Percentiles rank a stretch among this genome's conserved stretches.
Conservation (phyloP, 2,329 filamentous ascomycete genomes). For the Hymenoscyphus scutula region DNA sequence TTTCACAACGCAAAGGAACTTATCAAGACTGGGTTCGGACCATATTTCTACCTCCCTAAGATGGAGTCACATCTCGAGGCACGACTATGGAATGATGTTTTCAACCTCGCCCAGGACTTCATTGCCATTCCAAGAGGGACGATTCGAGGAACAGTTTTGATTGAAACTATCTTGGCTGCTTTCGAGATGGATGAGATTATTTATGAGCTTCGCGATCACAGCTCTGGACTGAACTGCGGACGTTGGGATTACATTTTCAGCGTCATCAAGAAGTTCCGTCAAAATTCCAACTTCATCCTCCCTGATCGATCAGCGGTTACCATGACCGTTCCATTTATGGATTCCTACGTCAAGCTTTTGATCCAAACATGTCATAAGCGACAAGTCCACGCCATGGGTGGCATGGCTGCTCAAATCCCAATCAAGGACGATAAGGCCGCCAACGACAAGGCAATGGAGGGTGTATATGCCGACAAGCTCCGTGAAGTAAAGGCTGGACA, state of each 20-base stretch:
- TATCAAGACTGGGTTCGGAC: slow-evolving; percentile 77
- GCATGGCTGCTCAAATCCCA: slow-evolving; percentile 98
- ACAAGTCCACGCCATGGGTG: slow-evolving; percentile 97
- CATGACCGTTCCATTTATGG: slow-evolving; percentile 98
- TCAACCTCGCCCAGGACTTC: slow-evolving; percentile 94
- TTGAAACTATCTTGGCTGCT: slow-evolving; percentile 95
- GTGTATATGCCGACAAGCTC: slow-evolving; percentile 90
- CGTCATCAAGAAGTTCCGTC: slow-evolving; percentile 98
- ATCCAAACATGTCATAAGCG: slow-evolving; percentile 98
- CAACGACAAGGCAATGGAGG: slow-evolving; percentile 93
- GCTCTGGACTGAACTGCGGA: slow-evolving; percentile 93
- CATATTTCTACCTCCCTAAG: slow-evolving; percentile 98
- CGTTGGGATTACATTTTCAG: slow-evolving; percentile 99
- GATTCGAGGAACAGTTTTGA: slow-evolving; percentile 91
- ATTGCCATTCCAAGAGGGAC: slow-evolving; percentile 86
- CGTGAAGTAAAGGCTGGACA: slow-evolving; percentile 93
- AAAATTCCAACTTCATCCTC: slow-evolving; percentile 88
- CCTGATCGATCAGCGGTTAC: slow-evolving; percentile 89
- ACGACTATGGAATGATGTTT: slow-evolving; percentile 95
- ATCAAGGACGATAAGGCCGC: slow-evolving; percentile 92
- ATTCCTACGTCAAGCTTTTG: slow-evolving; percentile 92
- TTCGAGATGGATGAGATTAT: slow-evolving; percentile 99
- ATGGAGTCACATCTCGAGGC: slow-evolving; percentile 98
- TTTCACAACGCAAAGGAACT: slow-evolving; percentile 96
- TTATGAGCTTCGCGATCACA: slow-evolving; percentile 97